phyloP scores from a whole-genome alignment of 208 protist genomes.

The Trypanosoma mega region DNA sequence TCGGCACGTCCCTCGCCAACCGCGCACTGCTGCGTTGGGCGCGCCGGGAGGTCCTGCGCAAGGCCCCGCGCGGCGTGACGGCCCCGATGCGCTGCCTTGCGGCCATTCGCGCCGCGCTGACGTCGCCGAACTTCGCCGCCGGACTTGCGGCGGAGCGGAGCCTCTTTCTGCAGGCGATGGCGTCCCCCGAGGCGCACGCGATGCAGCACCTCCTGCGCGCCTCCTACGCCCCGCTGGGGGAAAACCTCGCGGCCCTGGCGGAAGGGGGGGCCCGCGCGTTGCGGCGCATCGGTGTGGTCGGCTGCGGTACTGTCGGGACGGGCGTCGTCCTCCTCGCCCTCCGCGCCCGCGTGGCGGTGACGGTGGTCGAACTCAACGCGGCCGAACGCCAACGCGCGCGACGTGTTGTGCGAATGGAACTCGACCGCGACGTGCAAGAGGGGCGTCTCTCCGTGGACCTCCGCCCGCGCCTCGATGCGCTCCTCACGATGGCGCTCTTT shows the following conservation, averaged over 20 bases:
- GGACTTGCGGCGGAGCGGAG: slow-evolving; percentile 44
- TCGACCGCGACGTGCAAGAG: slow-evolving; percentile 33
- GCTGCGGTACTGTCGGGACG: slow-evolving; percentile 76
- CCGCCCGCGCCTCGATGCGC: slow-evolving; percentile 29
- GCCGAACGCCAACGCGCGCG: slow-evolving; percentile 21
- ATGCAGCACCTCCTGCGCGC: slow-evolving; percentile 78
- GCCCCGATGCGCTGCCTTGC: slow-evolving; percentile 46
- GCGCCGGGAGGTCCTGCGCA: slow-evolving; percentile 41
- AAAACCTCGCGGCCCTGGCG: slow-evolving; percentile 7
- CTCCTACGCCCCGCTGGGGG: slow-evolving; percentile 29
- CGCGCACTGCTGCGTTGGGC: slow-evolving; percentile 35
- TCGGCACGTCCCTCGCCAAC: slow-evolving; percentile 31
- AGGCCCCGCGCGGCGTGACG: slow-evolving; percentile 35
- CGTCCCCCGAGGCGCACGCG: slow-evolving; percentile 40
- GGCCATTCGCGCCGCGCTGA: slow-evolving; percentile 37
- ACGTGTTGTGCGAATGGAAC: slow-evolving; percentile 24
- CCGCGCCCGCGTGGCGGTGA: slow-evolving; percentile 44
- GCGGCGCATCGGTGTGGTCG: slow-evolving; percentile 63
- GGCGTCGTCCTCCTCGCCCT: slow-evolving; percentile 76
- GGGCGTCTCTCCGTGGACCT: slow-evolving; percentile 27
- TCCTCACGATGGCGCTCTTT: slow-evolving; percentile 31
- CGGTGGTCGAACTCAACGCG: slow-evolving; percentile 72
- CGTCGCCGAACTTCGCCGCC: slow-evolving; percentile 24
- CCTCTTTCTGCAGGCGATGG: slow-evolving; percentile 45
- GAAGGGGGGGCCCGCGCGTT: neutral